phyloP scores from a whole-genome alignment of 108 stramenopile genomes.

The Cyclotella baltica region DNA sequence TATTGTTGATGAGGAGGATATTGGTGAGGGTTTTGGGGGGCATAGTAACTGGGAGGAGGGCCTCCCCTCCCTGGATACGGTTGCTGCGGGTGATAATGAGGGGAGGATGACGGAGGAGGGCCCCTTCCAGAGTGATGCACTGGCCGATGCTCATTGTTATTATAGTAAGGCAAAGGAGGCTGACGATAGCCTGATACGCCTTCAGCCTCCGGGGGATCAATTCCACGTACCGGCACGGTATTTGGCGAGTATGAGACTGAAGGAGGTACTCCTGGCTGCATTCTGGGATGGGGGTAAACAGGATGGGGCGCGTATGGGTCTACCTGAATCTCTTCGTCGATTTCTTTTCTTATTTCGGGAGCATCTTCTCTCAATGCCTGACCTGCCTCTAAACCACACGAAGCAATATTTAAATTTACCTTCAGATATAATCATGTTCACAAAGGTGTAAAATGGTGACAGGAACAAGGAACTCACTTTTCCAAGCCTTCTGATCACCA shows the following conservation, averaged over 20 bases:
- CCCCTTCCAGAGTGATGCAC: slow-evolving; percentile 27
- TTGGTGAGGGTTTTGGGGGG: neutral
- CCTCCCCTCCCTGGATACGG: slow-evolving; percentile 10
- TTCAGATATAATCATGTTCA: neutral
- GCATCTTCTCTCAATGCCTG: slow-evolving; percentile 64
- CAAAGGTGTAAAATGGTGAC: neutral
- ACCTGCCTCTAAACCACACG: slow-evolving; percentile 40
- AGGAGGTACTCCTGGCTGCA: slow-evolving; percentile 31
- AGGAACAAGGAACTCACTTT: slow-evolving; percentile 35
- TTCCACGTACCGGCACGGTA: slow-evolving; percentile 15
- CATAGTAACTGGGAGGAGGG: slow-evolving; percentile 23
- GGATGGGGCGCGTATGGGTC: slow-evolving; percentile 32
- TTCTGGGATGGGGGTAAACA: slow-evolving; percentile 14
- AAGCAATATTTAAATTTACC: no score
- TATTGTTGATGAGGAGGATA: slow-evolving; percentile 27
- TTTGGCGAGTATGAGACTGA: slow-evolving; percentile 45
- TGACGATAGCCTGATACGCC: slow-evolving; percentile 55
- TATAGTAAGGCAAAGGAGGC: slow-evolving; percentile 47
- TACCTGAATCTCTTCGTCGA: slow-evolving; percentile 29
- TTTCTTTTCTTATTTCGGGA: slow-evolving; percentile 53
- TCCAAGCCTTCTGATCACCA: slow-evolving; percentile 60
- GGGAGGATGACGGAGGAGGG: slow-evolving; percentile 24
- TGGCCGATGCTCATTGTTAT: slow-evolving; percentile 2
- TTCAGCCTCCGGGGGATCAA: slow-evolving; percentile 51
- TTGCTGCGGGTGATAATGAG: slow-evolving; percentile 20